These are phyloP conservation scores for Chaetothyriales sp. DNA, from an alignment of 2,329 filamentous ascomycete genomes.

Conservation along the genomic window DNA sequence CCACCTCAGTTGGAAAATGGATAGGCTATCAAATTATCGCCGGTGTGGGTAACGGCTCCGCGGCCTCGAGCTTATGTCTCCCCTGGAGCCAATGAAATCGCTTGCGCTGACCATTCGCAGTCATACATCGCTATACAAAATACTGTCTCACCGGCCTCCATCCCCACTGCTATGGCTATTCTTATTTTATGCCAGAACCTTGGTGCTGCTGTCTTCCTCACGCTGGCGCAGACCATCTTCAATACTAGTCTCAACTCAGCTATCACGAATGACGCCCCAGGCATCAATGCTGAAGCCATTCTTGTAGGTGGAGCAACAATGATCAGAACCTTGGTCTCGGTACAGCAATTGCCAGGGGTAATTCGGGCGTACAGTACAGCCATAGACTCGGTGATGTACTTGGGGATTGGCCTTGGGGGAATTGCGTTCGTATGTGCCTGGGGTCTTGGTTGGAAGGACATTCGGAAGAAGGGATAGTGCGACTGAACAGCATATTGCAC, in stretches of 20 bases:
- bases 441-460: constrained; percentile 22
- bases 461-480: constrained; percentile 18
- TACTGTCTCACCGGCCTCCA: constrained; percentile 16
- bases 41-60: no score
- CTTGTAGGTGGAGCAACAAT: constrained; percentile 17
- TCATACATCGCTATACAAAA: constrained; percentile 21
- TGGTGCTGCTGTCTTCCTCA: constrained; percentile 20
- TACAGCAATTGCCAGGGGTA: constrained; percentile 16
- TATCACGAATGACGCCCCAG: constrained; percentile 13
- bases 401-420: constrained; percentile 18
- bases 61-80: no score
- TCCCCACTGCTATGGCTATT: constrained; percentile 20
- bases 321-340: constrained; percentile 18
- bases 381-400: constrained; percentile 21
- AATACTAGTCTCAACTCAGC: constrained; percentile 9
- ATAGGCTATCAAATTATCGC: no score
- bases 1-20: no score
- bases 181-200: constrained; percentile 25
- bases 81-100: no score
- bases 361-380: constrained; percentile 20
- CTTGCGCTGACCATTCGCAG: constrained; percentile 14
- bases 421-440: constrained; percentile 16
- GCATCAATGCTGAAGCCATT: constrained; percentile 16
- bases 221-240: constrained; percentile 21
- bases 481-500: no score